Evolutionary conservation across 179 eudicot genomes (phyloP).

Genomic region (Silene coronaria): DNA sequence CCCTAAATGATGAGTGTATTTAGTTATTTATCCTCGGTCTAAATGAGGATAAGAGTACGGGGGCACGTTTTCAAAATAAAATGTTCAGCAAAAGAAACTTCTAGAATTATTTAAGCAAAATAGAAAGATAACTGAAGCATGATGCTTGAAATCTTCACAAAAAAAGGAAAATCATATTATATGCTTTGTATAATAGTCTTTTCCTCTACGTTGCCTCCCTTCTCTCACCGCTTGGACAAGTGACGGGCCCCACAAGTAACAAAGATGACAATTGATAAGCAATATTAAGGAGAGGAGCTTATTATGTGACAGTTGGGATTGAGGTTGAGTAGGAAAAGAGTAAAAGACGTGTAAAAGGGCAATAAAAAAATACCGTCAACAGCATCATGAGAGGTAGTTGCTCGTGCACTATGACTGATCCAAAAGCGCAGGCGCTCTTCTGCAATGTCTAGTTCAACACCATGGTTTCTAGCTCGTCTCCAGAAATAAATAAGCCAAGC

Average conservation of each 20-base stretch:
- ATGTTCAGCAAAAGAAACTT: too few species aligned
- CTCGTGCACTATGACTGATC: constrained; percentile 43
- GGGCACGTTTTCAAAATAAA: too few species aligned
- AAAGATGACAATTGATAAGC: not conserved
- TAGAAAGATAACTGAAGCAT: too few species aligned
- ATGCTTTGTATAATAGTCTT: too few species aligned
- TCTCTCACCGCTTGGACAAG: too few species aligned
- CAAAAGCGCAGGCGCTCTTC: constrained; percentile 65
- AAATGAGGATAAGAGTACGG: too few species aligned
- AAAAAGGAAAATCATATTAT: too few species aligned
- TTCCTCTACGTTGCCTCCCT: too few species aligned
- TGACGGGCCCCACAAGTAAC: not conserved
- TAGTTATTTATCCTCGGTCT: too few species aligned
- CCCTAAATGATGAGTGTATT: too few species aligned
- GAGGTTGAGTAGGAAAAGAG: not conserved
- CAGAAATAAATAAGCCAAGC: constrained; percentile 82
- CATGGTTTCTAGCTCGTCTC: constrained; percentile 78
- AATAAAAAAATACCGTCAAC: constrained; percentile 51
- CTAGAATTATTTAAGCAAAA: too few species aligned
- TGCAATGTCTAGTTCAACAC: constrained; percentile 64
- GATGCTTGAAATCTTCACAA: too few species aligned
- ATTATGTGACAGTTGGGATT: not conserved
- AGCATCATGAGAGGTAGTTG: constrained; percentile 67
- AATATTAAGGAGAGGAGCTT: not conserved
- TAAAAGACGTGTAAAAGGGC: not conserved